Base-by-base conservation (phyloP, 768 basidiomycete species). In the Mycena filopes region DNA sequence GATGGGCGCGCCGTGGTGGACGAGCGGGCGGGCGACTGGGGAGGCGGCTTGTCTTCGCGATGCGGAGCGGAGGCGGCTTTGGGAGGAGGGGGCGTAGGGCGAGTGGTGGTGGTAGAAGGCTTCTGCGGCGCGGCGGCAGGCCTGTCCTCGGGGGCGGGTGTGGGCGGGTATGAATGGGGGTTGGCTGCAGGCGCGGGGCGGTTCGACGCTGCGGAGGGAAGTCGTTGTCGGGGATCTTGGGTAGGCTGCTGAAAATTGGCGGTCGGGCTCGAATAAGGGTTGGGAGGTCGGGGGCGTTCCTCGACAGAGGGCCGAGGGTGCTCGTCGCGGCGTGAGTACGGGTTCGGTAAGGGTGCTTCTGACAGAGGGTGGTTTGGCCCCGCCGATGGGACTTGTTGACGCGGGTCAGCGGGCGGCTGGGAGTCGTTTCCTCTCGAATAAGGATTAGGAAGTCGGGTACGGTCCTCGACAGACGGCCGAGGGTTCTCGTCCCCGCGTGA, bases 31-130 rank as follows among this genome's bases (percentile, higher is more conserved):
- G 36, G 36, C 36, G 36, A 36, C 36, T 36, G 36, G 4, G 36
- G 36, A 10, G 36, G 36, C 36, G 10, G 10, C 36, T 36, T 36
- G 11, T 36, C 36, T 36, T 36, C 36, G 5, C 36, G 36, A 36
- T 36, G 36, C 3, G 36, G 36, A 11, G 2, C 23, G 1, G 21
- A 4, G 4, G n/a, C 9, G 6, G 36, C 15, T 26, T 40, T 40
- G 13, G 54, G 18, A 10, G 38, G 15, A 51, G 36, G 15, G 25
- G 23, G 53, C 1, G 63, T 45, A 9, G 48, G 56, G 25, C 49
- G 63, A 0, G 36, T n/a, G 26, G 53, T 55, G 26, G 63, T 56
- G 11, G 63, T 38, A 12, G 47, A 45, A n/a, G n/a, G n/a, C n/a
- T n/a, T n/a, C 41, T 28, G 26, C 49, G 40, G 49, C 36, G 10